Percentiles rank a stretch among this genome's conserved stretches.
phyloP scores from a whole-genome alignment of 495 filamentous ascomycete species.

The Hypoxylon subgilvum region DNA sequence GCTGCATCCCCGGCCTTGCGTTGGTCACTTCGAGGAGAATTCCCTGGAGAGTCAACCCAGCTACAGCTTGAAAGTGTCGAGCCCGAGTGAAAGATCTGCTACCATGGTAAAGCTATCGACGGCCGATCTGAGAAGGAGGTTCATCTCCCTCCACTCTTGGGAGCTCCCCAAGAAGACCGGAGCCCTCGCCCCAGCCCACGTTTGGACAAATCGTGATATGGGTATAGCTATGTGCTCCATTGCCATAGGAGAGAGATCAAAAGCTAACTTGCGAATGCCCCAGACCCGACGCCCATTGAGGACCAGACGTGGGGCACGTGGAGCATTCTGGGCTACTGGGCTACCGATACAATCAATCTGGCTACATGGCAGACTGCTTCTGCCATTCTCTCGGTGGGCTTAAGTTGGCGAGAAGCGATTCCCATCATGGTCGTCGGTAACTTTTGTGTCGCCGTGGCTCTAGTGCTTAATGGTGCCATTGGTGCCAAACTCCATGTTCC shows the following conservation, averaged over 20 bases:
- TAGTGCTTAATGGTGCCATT: slow-evolving; percentile 68
- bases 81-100: neutral
- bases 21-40: neutral
- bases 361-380: slow-evolving; percentile 67
- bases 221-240: slow-evolving; percentile 26
- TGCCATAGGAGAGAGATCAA: neutral
- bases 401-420: slow-evolving; percentile 66
- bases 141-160: slow-evolving; percentile 52
- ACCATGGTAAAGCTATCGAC: slow-evolving; percentile 22
- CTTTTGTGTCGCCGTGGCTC: slow-evolving; percentile 67
- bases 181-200: slow-evolving; percentile 54
- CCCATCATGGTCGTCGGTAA: slow-evolving; percentile 66
- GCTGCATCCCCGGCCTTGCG: neutral
- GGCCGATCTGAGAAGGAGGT: slow-evolving; percentile 42
- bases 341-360: slow-evolving; percentile 66
- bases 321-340: slow-evolving; percentile 65
- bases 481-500: slow-evolving; percentile 68
- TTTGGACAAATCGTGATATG: slow-evolving; percentile 54
- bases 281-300: slow-evolving; percentile 54
- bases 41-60: neutral
- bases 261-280: slow-evolving; percentile 18
- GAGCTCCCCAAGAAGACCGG: slow-evolving; percentile 57
- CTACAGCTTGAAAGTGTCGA: neutral
- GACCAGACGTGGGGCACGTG: slow-evolving; percentile 58
- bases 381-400: slow-evolving; percentile 66